Conservation (phyloP, 2,329 filamentous ascomycete species). For the Alternaria sp. region DNA sequence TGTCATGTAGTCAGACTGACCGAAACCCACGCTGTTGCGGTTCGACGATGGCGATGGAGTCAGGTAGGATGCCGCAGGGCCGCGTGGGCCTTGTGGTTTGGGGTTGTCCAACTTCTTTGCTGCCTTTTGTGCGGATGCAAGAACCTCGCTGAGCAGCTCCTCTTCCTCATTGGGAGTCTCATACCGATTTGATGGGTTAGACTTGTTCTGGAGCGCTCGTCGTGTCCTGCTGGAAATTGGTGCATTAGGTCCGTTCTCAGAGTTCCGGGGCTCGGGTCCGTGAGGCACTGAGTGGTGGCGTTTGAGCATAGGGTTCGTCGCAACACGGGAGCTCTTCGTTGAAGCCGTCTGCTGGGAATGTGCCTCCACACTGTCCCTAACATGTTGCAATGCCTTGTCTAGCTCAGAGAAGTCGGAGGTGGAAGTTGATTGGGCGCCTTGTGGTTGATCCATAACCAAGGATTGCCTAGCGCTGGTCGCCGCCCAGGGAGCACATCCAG, state of each 20-base stretch:
- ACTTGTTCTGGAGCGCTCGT: constrained; percentile 73
- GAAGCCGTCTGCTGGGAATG: constrained; percentile 43
- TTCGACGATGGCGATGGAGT: constrained; percentile 83
- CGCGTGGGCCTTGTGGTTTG: constrained; percentile 62
- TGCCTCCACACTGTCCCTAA: constrained; percentile 66
- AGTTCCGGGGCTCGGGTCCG: constrained; percentile 61
- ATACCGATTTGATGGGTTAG: constrained; percentile 81
- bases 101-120: constrained; percentile 71
- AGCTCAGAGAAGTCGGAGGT: constrained; percentile 66
- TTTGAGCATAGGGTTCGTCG: constrained; percentile 59
- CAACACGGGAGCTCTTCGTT: constrained; percentile 49
- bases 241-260: constrained; percentile 62
- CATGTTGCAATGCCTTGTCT: constrained; percentile 68
- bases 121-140: constrained; percentile 78
- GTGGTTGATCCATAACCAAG: constrained; percentile 70
- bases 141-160: constrained; percentile 88
- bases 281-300: constrained; percentile 59
- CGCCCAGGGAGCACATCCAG: constrained; percentile 88
- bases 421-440: constrained; percentile 57
- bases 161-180: constrained; percentile 97
- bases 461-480: constrained; percentile 81
- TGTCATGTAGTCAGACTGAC: constrained; percentile 67
- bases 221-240: constrained; percentile 83
- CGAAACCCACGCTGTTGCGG: constrained; percentile 77
- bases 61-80: constrained; percentile 67